Evolutionary conservation across 2,329 filamentous ascomycete species (phyloP).

Genomic region (Cryoendolithus antarcticus): DNA sequence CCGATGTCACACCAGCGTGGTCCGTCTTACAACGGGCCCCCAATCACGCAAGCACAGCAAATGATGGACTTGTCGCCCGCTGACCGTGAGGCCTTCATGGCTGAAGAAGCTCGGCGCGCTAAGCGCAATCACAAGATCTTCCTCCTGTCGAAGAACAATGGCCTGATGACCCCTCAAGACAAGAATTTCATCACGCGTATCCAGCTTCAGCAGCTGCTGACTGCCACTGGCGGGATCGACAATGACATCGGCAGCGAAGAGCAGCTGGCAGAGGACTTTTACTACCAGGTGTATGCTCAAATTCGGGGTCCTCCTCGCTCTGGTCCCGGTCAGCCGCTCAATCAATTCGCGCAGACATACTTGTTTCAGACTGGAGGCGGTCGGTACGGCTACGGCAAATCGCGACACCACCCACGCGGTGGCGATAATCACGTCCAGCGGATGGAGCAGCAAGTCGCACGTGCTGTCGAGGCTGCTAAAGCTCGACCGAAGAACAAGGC

Average conservation of each 20-base stretch:
- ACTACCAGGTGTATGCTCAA: constrained; percentile 94
- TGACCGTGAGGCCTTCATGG: constrained; percentile 69
- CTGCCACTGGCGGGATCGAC: constrained; percentile 76
- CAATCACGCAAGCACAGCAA: constrained; percentile 59
- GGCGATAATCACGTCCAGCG: constrained; percentile 96
- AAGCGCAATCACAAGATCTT: constrained; percentile 99
- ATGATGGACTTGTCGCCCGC: constrained; percentile 68
- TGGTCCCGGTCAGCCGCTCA: constrained; percentile 83
- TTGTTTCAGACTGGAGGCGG: constrained; percentile 79
- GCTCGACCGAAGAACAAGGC: constrained; percentile 97
- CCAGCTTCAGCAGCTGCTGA: constrained; percentile 88
- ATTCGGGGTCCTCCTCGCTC: constrained; percentile 75
- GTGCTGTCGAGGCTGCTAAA: constrained; percentile 93
- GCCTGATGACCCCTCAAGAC: constrained; percentile 96
- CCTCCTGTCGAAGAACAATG: constrained; percentile 83
- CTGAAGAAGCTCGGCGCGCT: constrained; percentile 85
- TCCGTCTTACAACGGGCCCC: constrained; percentile 37
- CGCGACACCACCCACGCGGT: constrained; percentile 60
- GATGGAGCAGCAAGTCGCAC: constrained; percentile 98
- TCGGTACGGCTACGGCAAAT: constrained; percentile 55
- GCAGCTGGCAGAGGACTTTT: constrained; percentile 83
- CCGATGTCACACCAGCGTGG: constrained; percentile 21
- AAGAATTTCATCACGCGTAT: constrained; percentile 99
- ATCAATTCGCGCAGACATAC: constrained; percentile 96
- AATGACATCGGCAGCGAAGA: constrained; percentile 64